Conservation (phyloP, 176 grass and related monocot genomes). For the Rhynchospora breviuscula region DNA sequence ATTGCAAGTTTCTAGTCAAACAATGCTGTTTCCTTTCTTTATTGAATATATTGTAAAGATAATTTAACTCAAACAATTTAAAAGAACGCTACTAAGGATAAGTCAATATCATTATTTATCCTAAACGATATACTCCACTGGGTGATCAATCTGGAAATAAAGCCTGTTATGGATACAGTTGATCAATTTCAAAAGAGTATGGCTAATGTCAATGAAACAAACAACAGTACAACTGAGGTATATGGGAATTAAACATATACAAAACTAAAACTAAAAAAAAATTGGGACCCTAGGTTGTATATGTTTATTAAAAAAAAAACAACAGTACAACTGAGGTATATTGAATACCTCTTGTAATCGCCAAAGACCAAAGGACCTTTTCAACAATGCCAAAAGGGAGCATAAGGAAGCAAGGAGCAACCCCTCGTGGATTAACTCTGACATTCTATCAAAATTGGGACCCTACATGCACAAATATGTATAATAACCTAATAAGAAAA, state of each 20-base stretch:
- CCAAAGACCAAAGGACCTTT: conserved; percentile 66
- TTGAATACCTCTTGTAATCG: conserved; percentile 68
- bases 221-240: not conserved
- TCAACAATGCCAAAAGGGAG: conserved; percentile 59
- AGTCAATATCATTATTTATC: not conserved
- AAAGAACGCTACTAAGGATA: not conserved
- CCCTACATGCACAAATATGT: conserved; percentile 49
- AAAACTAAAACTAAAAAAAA: no score
- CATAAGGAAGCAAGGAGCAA: conserved; percentile 52
- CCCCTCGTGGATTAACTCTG: conserved; percentile 40
- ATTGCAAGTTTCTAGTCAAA: not conserved
- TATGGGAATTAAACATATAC: not conserved
- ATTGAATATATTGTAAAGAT: not conserved
- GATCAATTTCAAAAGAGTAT: not conserved
- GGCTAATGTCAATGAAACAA: not conserved
- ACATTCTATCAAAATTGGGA: conserved; percentile 59
- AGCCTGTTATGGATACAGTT: not conserved
- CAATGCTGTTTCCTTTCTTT: not conserved
- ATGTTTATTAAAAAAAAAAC: no score
- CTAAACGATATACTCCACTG: not conserved
- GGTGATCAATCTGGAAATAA: not conserved
- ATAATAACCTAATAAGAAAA: conserved; percentile 6
- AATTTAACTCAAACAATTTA: not conserved
- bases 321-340: no score
- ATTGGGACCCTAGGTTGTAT: no score